Evolutionary conservation across 352 stramenopile species (phyloP).

Genomic region (Plasmopara halstedii): DNA sequence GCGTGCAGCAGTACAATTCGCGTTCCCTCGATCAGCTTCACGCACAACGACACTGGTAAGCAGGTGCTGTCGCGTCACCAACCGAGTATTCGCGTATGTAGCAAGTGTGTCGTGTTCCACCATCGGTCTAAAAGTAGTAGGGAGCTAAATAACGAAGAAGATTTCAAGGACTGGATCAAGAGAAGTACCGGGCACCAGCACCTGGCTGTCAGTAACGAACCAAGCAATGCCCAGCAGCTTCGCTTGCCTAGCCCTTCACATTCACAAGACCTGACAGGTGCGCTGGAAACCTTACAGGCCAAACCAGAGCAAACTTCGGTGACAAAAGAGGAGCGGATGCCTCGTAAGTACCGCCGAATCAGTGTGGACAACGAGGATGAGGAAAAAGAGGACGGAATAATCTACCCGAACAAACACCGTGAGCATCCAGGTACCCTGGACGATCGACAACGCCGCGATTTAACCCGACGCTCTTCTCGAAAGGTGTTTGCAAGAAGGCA

Average conservation of each 20-base stretch:
- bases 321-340: slow-evolving; percentile 28
- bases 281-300: slow-evolving; percentile 19
- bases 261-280: slow-evolving; percentile 57
- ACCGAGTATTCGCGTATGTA: slow-evolving; percentile 78
- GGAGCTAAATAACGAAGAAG: slow-evolving; percentile 69
- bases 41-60: slow-evolving; percentile 72
- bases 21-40: slow-evolving; percentile 79
- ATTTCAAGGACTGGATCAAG: slow-evolving; percentile 78
- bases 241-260: slow-evolving; percentile 45
- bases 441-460: slow-evolving; percentile 29
- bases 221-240: slow-evolving; percentile 26
- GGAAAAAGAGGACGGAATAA: slow-evolving; percentile 44
- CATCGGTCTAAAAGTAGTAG: slow-evolving; percentile 66
- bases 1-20: slow-evolving; percentile 80
- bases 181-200: slow-evolving; percentile 47
- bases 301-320: slow-evolving; percentile 14
- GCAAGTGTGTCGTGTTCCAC: slow-evolving; percentile 70
- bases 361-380: slow-evolving; percentile 69
- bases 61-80: slow-evolving; percentile 73
- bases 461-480: slow-evolving; percentile 26
- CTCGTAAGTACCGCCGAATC: slow-evolving; percentile 46
- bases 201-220: slow-evolving; percentile 17
- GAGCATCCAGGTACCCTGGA: slow-evolving; percentile 27
- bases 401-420: slow-evolving; percentile 21
- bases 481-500: slow-evolving; percentile 28